phyloP scores from a whole-genome alignment of 2,329 filamentous ascomycete species.

The Aspergillus sergii region DNA sequence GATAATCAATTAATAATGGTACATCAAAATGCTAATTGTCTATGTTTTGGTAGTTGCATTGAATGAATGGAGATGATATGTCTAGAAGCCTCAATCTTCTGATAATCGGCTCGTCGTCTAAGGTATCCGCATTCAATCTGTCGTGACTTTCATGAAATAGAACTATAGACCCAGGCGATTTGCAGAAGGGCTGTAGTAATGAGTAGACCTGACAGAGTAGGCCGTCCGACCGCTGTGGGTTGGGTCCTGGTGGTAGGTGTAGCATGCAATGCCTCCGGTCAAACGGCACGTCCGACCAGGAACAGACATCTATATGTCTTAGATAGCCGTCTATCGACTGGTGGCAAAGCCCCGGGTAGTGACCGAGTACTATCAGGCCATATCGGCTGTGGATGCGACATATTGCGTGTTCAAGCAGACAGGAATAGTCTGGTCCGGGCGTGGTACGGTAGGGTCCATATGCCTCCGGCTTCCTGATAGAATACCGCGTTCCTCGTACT shows the following conservation, averaged over 20 bases:
- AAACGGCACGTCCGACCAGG: neutral
- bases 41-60: neutral
- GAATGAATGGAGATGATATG: neutral
- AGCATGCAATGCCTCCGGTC: neutral
- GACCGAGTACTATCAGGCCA: neutral
- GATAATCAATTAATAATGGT: neutral
- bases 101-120: neutral
- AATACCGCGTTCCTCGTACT: neutral
- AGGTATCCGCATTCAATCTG: neutral
- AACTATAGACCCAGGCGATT: neutral
- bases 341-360: neutral
- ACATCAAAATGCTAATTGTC: neutral
- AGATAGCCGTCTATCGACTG: neutral
- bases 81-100: neutral
- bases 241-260: neutral
- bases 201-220: neutral
- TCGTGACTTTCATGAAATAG: neutral
- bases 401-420: neutral
- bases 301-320: neutral
- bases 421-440: neutral
- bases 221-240: neutral
- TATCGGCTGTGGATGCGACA: neutral
- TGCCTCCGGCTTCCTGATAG: neutral
- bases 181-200: neutral
- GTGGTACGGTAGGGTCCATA: neutral